Evolutionary conservation across 345 rosid species (phyloP), one percentile per base, ranked within the genome.

Genomic region (Fremontodendron californicum): DNA sequence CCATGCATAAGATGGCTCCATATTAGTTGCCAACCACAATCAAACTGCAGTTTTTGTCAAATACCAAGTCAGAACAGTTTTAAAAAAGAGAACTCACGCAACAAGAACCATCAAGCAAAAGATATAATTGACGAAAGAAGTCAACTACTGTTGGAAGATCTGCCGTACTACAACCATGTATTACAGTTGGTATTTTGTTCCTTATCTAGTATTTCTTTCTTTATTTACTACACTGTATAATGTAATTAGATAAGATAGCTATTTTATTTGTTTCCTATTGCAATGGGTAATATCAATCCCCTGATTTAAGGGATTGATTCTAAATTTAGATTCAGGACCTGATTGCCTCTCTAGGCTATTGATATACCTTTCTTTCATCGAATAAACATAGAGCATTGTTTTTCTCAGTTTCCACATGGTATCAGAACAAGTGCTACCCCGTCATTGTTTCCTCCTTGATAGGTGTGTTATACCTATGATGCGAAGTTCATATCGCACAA

Each of bases 1-100:
- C 91, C 94, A 51, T 90, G 99, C 84, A 93, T 79, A 73, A 89
- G 76, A 82, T 83, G 82, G 80, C 81, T 87, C 99, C 99, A 95
- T 78, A 93, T 85, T 76, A 82, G 80, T 52, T 89, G 92, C 99
- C 98, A 93, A 76, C 93, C 90, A 64, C 76, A 75, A 75, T 83
- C 81, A 71, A 87, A 78, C 99, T 93, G 92, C 87, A 88, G 65
- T 25, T 73, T 52, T 39, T 71, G 33, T 71, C 77, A 83, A 77
- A 31, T 23, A 75, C 37, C 16, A 75, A 49, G 51, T 58, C 29
- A 74, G 63, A 29, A 12, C 42, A 70, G 49, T 11, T 58, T 67
- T 65, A 55, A 78, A 27, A 19, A 55, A 55, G 48, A 68, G 25
- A 68, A 72, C 35, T 71, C 23, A 35, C 61, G 68, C 10, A 46